These are phyloP conservation scores for Tetracladium maxilliforme DNA, from an alignment of 2,329 filamentous ascomycete genomes.

Conservation along the genomic window DNA sequence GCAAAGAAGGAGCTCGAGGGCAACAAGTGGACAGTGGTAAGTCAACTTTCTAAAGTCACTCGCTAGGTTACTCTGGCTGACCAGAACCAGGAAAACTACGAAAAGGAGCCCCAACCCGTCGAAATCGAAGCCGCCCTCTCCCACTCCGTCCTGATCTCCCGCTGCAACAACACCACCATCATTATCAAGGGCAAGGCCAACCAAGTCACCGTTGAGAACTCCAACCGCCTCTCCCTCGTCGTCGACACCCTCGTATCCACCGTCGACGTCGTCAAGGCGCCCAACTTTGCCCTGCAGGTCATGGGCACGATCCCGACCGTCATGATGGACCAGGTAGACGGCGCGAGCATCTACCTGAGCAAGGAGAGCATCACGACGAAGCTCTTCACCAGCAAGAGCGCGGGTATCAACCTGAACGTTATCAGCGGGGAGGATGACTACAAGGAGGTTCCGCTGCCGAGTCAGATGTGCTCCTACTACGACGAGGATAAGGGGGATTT, in stretches of 20 bases:
- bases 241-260: constrained; percentile 82
- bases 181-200: constrained; percentile 89
- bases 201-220: constrained; percentile 92
- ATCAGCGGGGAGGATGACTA: constrained; percentile 62
- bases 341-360: constrained; percentile 74
- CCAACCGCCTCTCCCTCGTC: constrained; percentile 66
- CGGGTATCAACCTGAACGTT: constrained; percentile 76
- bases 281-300: constrained; percentile 90
- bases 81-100: constrained; percentile 64
- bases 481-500: constrained; percentile 60
- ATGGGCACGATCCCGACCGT: constrained; percentile 75
- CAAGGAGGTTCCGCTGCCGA: constrained; percentile 73
- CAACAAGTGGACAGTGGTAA: constrained; percentile 84
- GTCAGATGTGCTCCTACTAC: constrained; percentile 73
- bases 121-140: constrained; percentile 70
- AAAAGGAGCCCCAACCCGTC: constrained; percentile 57
- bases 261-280: constrained; percentile 88
- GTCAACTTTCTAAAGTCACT: constrained; percentile 12
- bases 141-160: constrained; percentile 83
- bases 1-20: constrained; percentile 66
- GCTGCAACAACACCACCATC: constrained; percentile 82
- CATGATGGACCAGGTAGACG: constrained; percentile 84
- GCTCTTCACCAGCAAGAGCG: constrained; percentile 80
- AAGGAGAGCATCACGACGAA: constrained; percentile 66
- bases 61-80: constrained; percentile 1